Conservation (phyloP, 495 filamentous ascomycete genomes). For the Penicillium arizonense region DNA sequence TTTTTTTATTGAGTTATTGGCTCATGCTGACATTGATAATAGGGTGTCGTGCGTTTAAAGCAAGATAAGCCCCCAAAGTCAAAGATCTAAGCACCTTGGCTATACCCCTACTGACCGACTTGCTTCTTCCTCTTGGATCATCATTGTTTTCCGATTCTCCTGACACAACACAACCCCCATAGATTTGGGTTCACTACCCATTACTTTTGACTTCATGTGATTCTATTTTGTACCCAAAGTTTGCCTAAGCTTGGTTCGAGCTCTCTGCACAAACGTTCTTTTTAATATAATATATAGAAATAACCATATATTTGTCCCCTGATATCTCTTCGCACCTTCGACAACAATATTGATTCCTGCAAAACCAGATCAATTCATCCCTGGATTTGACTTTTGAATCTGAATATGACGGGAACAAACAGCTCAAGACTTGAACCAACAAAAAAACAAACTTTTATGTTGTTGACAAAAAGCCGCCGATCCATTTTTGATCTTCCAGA, state of each 20-base stretch:
- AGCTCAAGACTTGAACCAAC: slow-evolving; percentile 5
- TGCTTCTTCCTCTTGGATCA: not conserved
- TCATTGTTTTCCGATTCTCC: not conserved
- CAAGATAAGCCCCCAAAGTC: slow-evolving; percentile 40
- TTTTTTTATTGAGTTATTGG: slow-evolving; percentile 1
- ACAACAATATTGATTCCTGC: not conserved
- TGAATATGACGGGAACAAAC: not conserved
- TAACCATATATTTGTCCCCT: not conserved
- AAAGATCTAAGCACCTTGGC: slow-evolving; percentile 32
- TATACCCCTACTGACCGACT: slow-evolving; percentile 9
- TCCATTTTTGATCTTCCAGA: slow-evolving; percentile 28
- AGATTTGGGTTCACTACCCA: slow-evolving; percentile 7
- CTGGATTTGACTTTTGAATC: not conserved
- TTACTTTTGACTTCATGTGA: not conserved
- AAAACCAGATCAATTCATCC: not conserved
- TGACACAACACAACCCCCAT: slow-evolving; percentile 10
- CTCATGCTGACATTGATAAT: slow-evolving; percentile 10
- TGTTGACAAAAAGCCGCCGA: slow-evolving; percentile 36
- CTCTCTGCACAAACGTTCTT: not conserved
- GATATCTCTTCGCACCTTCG: not conserved
- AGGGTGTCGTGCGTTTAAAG: slow-evolving; percentile 48
- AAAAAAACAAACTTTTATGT: slow-evolving; percentile 14
- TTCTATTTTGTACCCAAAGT: not conserved
- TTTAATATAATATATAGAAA: slow-evolving; percentile 1
- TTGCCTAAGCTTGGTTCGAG: not conserved